Percentiles rank a stretch among this genome's conserved stretches.
phyloP scores from a whole-genome alignment of 2,329 filamentous ascomycete species.

The Neodidymelliopsis sp. region DNA sequence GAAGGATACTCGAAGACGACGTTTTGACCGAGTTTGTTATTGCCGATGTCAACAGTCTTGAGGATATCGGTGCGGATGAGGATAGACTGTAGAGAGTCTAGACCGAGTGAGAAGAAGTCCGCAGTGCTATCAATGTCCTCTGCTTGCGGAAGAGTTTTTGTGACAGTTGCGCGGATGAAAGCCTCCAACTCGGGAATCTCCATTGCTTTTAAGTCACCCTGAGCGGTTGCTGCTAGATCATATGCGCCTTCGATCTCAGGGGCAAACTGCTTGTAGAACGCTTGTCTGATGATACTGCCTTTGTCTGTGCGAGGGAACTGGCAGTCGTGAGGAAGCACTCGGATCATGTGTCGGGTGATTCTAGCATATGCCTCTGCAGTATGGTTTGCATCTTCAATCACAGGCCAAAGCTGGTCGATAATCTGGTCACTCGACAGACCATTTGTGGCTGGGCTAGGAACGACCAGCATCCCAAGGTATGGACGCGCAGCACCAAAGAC shows the following conservation, averaged over 20 bases:
- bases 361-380: constrained; percentile 60
- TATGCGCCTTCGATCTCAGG: constrained; percentile 59
- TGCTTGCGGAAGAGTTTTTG: constrained; percentile 21
- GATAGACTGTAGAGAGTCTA: constrained; percentile 67
- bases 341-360: constrained; percentile 63
- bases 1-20: constrained; percentile 66
- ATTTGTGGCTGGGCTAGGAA: constrained; percentile 56
- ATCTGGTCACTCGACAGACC: constrained; percentile 54
- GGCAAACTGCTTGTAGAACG: constrained; percentile 59
- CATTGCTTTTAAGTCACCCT: constrained; percentile 27
- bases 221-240: constrained; percentile 16
- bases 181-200: constrained; percentile 38
- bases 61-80: constrained; percentile 61
- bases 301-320: constrained; percentile 64
- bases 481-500: constrained; percentile 64
- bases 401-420: constrained; percentile 58
- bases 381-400: constrained; percentile 60
- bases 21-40: constrained; percentile 59
- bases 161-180: constrained; percentile 28
- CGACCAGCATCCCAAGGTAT: constrained; percentile 62
- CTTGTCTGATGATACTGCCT: constrained; percentile 62
- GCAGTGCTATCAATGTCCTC: constrained; percentile 43
- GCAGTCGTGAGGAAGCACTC: constrained; percentile 56
- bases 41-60: constrained; percentile 58
- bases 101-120: constrained; percentile 66